Percentiles rank a stretch among this genome's conserved stretches.
Evolutionary conservation across 2,329 filamentous ascomycete species (phyloP).

Genomic region (Geosmithia morbida): DNA sequence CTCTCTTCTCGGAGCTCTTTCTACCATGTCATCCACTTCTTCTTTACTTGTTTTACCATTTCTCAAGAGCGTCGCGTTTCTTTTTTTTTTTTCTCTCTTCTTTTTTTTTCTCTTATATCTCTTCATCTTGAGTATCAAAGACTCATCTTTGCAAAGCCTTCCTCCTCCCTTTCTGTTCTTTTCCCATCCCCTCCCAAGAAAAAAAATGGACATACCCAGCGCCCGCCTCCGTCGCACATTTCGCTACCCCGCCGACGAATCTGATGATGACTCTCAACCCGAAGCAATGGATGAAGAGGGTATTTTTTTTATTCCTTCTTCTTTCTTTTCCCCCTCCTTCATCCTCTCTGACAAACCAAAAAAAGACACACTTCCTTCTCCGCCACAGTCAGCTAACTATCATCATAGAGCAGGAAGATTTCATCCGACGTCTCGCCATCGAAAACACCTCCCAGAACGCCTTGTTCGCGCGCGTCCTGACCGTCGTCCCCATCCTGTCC

Average conservation of each 20-base stretch:
- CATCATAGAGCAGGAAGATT: slow-evolving; percentile 43
- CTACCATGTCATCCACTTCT: no score
- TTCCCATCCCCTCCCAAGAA: background rate
- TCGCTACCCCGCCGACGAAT: slow-evolving; percentile 52
- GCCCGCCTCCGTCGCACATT: slow-evolving; percentile 61
- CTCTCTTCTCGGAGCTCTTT: no score
- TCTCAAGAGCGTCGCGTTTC: background rate
- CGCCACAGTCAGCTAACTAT: slow-evolving; percentile 1
- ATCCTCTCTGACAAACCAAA: background rate
- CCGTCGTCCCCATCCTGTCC: slow-evolving; percentile 43
- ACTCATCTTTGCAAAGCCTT: background rate
- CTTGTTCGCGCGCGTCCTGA: slow-evolving; percentile 42
- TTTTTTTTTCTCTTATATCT: no score
- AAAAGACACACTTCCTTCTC: background rate
- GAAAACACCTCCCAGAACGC: slow-evolving; percentile 44
- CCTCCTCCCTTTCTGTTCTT: background rate
- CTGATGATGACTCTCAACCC: slow-evolving; percentile 28
- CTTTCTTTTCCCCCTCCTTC: slow-evolving; percentile 1
- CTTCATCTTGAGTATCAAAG: no score
- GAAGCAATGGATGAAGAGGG: slow-evolving; percentile 66
- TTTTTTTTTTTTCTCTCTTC: no score
- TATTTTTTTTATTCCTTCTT: slow-evolving; percentile 12
- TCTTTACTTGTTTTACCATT: no score
- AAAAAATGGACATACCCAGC: slow-evolving; percentile 9
- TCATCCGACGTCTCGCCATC: slow-evolving; percentile 39